Evolutionary conservation across 345 rosid species (phyloP), one percentile per base, ranked within the genome.

Genomic region (Eucalyptus victrix): DNA sequence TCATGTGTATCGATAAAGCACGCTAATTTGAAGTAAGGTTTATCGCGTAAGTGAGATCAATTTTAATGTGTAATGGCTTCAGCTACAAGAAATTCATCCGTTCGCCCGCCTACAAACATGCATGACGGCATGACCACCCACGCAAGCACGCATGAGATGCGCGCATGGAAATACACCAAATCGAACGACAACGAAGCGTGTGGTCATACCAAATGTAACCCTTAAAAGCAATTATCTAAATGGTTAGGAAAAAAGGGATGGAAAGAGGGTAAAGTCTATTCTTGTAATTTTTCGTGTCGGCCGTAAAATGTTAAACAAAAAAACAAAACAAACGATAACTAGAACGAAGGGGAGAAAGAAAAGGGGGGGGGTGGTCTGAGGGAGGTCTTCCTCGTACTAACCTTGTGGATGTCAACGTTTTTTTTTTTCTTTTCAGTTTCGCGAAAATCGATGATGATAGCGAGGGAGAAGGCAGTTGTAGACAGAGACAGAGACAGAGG

Each of bases 281-380:
- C 26, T 72, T 40, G 80, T 69, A 34, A 18, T 60, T 60, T 28
- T 10, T 72, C 45, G 12, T 11, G 42, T 72, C 26, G 12, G 1
- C 23, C 45, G 81, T 17, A 21, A 72, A 37, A 37, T 34, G 45
- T 28, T 13, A 13, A 62, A 30, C 15, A 6, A 5, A 60, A 2
- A 62, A 30, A 3, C 8, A 30, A 62, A 30, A 62, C 44, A 34
- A 17, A 19, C 24, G 24, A 69, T 18, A 5, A 5, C 40, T 13
- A 8, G 12, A 4, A 34, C 80, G 18, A 8, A 23, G 4, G 44
- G 10, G 6, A 34, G 13, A 72, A 32, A 9, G 80, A 32, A 19
- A 16, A 3, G 0, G 1, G 11, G 2, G 19, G 3, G 80, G 11
- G 4, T 3, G 37, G 32, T 15, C 12, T 2, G 30, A 30, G 26